A percentile compares a stretch with the other conserved stretches of the same genome.
These are phyloP conservation scores for Mercurialis annua DNA, from an alignment of 345 rosid species.

Conservation along the genomic window DNA sequence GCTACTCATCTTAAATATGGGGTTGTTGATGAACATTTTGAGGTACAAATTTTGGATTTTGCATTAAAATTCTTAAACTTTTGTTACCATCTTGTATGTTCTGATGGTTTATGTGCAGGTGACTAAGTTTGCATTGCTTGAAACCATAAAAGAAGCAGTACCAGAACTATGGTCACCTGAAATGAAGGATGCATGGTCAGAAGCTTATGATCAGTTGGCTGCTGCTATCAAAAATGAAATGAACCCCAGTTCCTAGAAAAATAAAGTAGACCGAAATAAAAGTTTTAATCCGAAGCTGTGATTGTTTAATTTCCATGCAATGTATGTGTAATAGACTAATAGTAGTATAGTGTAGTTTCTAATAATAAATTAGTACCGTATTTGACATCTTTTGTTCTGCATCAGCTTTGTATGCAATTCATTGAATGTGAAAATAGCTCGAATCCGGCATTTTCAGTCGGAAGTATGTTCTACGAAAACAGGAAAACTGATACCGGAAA, in stretches of 20 bases:
- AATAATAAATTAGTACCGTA: not conserved
- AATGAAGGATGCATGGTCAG: slow-evolving; percentile 80
- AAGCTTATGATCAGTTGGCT: slow-evolving; percentile 72
- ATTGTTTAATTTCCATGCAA: not conserved
- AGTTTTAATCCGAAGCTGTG: no score
- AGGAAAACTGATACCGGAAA: no score
- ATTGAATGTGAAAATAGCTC: not conserved
- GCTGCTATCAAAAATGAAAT: slow-evolving; percentile 63
- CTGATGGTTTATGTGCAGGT: slow-evolving; percentile 39
- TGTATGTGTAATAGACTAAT: not conserved
- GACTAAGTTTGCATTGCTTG: slow-evolving; percentile 60
- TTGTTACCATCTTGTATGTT: no score
- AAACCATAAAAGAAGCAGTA: slow-evolving; percentile 71
- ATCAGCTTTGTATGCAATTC: not conserved
- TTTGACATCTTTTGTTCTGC: not conserved
- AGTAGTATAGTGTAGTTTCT: no score
- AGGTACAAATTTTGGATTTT: slow-evolving; percentile 32
- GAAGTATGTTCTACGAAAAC: no score
- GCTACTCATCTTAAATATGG: slow-evolving; percentile 62
- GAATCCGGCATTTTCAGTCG: no score
- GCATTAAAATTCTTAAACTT: not conserved
- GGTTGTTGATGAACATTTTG: slow-evolving; percentile 68
- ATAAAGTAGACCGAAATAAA: not conserved
- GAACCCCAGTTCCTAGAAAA: slow-evolving; percentile 34
- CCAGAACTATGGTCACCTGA: slow-evolving; percentile 86